Evolutionary conservation across 306 rosid genomes (phyloP).

Genomic region (Cucurbita maxima): DNA sequence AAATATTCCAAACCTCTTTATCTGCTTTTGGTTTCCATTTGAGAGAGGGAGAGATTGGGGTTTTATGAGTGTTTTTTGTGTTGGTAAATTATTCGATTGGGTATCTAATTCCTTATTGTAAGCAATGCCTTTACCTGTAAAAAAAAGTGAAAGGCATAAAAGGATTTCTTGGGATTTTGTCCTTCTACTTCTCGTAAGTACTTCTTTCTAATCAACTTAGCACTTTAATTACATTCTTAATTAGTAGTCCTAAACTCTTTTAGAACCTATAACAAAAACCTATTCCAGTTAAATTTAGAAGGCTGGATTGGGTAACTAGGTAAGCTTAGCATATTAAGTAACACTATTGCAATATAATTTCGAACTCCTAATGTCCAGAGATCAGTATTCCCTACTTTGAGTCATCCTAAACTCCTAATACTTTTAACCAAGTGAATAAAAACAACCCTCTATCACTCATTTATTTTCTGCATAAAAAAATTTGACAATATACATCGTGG

Average conservation of each 20-base stretch:
- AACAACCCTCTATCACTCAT: neutral
- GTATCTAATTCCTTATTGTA: slow-evolving; percentile 1
- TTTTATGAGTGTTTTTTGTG: neutral
- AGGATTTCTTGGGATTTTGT: slow-evolving; percentile 1
- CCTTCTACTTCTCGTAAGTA: neutral
- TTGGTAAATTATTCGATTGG: neutral
- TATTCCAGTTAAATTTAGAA: too few relatives aligned
- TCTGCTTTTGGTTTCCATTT: neutral
- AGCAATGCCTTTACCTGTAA: neutral
- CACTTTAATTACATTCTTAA: neutral
- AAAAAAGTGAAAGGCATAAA: neutral
- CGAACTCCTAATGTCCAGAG: neutral
- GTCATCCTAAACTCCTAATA: neutral
- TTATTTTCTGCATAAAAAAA: neutral
- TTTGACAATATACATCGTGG: slow-evolving; percentile 4
- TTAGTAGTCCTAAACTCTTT: neutral
- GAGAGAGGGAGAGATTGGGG: neutral
- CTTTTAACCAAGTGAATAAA: neutral
- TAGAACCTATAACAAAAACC: neutral
- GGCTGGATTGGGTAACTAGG: too few relatives aligned
- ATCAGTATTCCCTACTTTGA: neutral
- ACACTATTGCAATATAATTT: neutral
- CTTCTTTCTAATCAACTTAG: neutral
- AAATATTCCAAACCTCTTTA: neutral
- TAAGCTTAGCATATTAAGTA: too few relatives aligned